A percentile compares a stretch with the other conserved stretches of the same genome.
These are phyloP conservation scores for Gossypium raimondii DNA, from an alignment of 345 rosid species.

Conservation along the genomic window DNA sequence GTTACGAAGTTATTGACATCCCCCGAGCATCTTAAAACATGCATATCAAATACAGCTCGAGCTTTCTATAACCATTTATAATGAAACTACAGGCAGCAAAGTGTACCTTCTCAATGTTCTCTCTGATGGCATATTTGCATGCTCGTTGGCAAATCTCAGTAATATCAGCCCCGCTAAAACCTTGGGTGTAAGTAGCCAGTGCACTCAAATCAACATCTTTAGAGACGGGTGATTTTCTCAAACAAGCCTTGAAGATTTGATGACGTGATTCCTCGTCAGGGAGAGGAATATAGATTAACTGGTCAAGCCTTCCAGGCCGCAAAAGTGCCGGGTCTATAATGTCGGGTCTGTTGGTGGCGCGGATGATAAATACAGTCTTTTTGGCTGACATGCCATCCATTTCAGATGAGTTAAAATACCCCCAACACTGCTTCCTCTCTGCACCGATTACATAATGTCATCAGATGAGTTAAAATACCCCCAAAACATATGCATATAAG, in stretches of 20 bases:
- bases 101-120: conserved; percentile 61
- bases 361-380: conserved; percentile 37
- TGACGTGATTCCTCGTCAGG: conserved; percentile 17
- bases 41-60: neutral
- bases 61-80: neutral
- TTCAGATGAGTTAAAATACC: conserved; percentile 13
- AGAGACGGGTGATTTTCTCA: conserved; percentile 27
- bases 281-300: conserved; percentile 65
- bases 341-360: conserved; percentile 67
- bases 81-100: neutral
- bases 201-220: conserved; percentile 62
- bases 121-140: conserved; percentile 66
- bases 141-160: conserved; percentile 57
- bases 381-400: no score
- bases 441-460: no score
- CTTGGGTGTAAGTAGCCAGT: conserved; percentile 53
- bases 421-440: no score
- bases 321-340: conserved; percentile 49
- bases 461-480: no score
- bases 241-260: no score
- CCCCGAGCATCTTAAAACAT: neutral
- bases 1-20: neutral
- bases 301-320: conserved; percentile 65
- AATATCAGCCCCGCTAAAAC: conserved; percentile 50
- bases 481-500: no score